Percentiles rank a stretch among this genome's conserved stretches.
Evolutionary conservation across 73 alveolate species (phyloP).

Genomic region (Tetrahymena malaccensis): DNA sequence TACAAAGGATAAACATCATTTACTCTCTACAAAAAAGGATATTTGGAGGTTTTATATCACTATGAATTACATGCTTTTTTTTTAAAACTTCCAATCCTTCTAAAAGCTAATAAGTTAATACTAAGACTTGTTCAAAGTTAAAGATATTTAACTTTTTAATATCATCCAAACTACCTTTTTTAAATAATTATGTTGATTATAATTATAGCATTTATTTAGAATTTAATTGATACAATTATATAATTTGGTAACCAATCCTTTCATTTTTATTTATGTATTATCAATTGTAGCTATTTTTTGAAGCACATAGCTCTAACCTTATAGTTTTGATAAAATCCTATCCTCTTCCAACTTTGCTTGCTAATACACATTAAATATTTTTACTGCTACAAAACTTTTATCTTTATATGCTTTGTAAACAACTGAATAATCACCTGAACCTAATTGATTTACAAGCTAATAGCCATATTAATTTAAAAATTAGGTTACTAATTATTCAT

Average conservation of each 20-base stretch:
- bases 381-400: not conserved
- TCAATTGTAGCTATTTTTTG: not conserved
- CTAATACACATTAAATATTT: no score
- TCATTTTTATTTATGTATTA: not conserved
- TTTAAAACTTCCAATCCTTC: no score
- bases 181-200: no score
- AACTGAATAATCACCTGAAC: not conserved
- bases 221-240: not conserved
- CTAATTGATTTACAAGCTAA: not conserved
- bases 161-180: not conserved
- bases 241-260: not conserved
- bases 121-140: not conserved
- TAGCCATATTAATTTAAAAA: no score
- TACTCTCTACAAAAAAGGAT: not conserved
- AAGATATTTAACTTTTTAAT: no score
- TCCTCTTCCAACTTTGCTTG: not conserved
- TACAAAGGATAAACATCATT: not conserved
- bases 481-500: no score
- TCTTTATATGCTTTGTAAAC: not conserved
- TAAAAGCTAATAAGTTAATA: not conserved
- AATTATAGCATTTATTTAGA: no score
- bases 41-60: not conserved
- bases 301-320: not conserved
- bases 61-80: not conserved
- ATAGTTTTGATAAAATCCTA: no score